Evolutionary conservation across 1,284 basidiomycete species (phyloP), one percentile per base, ranked within the genome.

Genomic region (Sporisorium exsertum): DNA sequence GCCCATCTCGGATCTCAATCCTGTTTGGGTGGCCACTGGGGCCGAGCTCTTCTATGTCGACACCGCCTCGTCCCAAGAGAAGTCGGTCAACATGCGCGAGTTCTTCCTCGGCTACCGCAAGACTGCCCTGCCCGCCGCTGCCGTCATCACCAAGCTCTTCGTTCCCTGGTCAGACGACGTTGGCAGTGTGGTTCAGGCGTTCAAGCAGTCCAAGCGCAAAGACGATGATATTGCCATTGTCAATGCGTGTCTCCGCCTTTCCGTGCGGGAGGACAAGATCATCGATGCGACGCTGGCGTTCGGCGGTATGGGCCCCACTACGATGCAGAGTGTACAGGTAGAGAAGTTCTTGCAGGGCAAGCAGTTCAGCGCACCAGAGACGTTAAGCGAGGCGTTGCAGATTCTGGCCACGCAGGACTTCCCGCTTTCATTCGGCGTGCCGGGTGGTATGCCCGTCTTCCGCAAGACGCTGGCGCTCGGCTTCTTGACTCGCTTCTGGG

Each of bases 181-280:
- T 18, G 74, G 72, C 7, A 72, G 75, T 33, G 70, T 85, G 15
- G 64, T 81, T 1, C 72, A 82, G 15, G 83, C 86, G 3, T 87
- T 82, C 84, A 87, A 87, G 77, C 83, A 86, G 70, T 80, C 85
- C 16, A 86, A 86, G 71, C 62, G 86, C 9, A 84, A 81, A 55
- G 86, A 87, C 53, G 86, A 87, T 58, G 86, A 87, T 56, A 87
- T 87, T 50, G 84, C 86, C 37, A 86, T 86, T 53, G 86, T 86
- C 46, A 86, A 82, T 1, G 77, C 72, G 13, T 85, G 86, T 70
- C 71, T 86, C 1, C 73, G 72, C 13, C 32, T 78, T 3, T 64
- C 61, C 13, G 53, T 80, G n/a, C 58, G 49, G 29, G 58, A 66
- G 1, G 58, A 63, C 29, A 60, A 47, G 15, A 77, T 86, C 52